Conservation (phyloP, 192 early-diverging fungal genomes). For the Diversispora epigaea region DNA sequence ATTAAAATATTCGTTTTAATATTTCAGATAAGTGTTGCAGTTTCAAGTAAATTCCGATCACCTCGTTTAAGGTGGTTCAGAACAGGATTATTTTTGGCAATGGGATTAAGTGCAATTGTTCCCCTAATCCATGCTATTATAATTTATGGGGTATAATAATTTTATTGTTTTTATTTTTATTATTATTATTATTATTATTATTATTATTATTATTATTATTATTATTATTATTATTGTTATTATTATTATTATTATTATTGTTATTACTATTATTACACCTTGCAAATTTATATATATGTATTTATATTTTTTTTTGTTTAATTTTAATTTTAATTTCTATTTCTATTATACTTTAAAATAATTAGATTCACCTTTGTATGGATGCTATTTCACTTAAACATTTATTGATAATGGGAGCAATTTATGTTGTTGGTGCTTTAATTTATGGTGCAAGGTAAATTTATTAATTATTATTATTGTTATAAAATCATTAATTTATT, state of each 20-base stretch:
- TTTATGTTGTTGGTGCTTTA: slow-evolving; percentile 79
- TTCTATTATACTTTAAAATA: not conserved
- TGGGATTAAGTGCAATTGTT: slow-evolving; percentile 76
- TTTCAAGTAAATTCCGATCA: slow-evolving; percentile 65
- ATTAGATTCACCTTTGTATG: slow-evolving; percentile 35
- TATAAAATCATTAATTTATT: not conserved
- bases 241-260: too few relatives aligned
- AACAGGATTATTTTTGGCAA: slow-evolving; percentile 72
- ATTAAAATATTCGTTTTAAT: not conserved
- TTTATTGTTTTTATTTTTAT: not conserved
- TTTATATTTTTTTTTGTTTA: not conserved
- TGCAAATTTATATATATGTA: too few relatives aligned
- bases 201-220: too few relatives aligned
- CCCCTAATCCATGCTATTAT: slow-evolving; percentile 66
- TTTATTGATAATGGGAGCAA: slow-evolving; percentile 69
- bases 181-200: not conserved
- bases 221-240: too few relatives aligned
- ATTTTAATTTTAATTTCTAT: not conserved
- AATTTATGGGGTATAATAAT: slow-evolving; percentile 64
- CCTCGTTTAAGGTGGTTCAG: slow-evolving; percentile 79
- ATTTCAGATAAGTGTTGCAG: slow-evolving; percentile 49
- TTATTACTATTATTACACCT: too few relatives aligned
- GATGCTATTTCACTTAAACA: slow-evolving; percentile 64
- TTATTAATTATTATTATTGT: not conserved
- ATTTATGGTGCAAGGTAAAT: slow-evolving; percentile 65